Conservation (phyloP, 805 yeast species). For the Komagataella populi region DNA sequence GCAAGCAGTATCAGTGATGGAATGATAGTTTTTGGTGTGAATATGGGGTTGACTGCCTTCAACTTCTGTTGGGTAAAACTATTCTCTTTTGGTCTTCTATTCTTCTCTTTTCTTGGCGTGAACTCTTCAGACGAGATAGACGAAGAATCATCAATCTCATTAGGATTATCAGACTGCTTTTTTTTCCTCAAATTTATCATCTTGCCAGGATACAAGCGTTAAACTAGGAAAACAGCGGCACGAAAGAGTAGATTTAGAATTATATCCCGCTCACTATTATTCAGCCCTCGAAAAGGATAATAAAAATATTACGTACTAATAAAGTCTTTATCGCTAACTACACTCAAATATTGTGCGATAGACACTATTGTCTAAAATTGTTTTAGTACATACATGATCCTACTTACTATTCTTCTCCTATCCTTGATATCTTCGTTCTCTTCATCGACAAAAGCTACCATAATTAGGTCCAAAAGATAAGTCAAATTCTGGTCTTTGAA, state of each 20-base stretch:
- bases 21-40: slow-evolving; percentile 84
- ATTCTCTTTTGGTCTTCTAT: slow-evolving; percentile 51
- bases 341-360: neutral
- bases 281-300: too few species aligned
- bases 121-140: slow-evolving; percentile 19
- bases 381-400: neutral
- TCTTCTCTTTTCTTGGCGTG: slow-evolving; percentile 23
- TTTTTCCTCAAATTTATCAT: slow-evolving; percentile 7
- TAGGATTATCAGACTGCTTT: slow-evolving; percentile 3
- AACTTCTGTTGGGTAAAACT: slow-evolving; percentile 44
- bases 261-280: too few species aligned
- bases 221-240: neutral
- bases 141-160: slow-evolving; percentile 22
- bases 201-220: neutral
- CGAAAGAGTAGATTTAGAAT: neutral
- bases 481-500: neutral
- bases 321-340: neutral
- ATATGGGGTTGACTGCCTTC: slow-evolving; percentile 56
- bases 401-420: neutral
- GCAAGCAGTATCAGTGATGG: slow-evolving; percentile 70
- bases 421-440: neutral
- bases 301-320: too few species aligned
- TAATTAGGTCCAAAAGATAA: neutral
- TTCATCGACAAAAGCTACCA: neutral
- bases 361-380: neutral